Base-by-base conservation (phyloP, 176 grass and related monocot species). In the Ananas comosus region DNA sequence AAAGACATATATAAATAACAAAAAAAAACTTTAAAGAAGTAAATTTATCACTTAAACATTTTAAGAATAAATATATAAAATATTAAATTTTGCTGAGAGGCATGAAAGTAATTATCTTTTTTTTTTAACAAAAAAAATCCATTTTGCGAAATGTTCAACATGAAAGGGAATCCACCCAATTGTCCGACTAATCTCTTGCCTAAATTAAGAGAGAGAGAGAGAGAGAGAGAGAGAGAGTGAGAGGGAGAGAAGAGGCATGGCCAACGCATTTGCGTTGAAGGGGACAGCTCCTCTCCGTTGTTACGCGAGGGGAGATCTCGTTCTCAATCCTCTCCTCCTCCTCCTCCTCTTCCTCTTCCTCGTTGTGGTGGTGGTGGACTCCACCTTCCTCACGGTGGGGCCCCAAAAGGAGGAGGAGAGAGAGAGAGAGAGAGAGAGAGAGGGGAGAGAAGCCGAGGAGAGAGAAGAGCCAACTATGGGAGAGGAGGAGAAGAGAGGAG, bases 281-380 rank as follows among this genome's bases (percentile, higher is more conserved):
- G 56, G 59, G 76, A 79, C 68, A 70, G 51, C 77, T 66, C n/a
- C 77, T 79, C 58, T 66, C 68, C 51, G 68, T 70, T 72, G 77
- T 79, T 68, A 72, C 77, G 68, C 77, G 77, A 72, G 65, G 49
- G 50, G 49, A 52, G 28, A 6, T 42, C 33, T 42, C 33, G 6
- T 42, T 42, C 33, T 42, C 33, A 42, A 42, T 42, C 33, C 33
- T 42, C 33, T 42, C 33, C 33, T 42, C 33, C 33, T 42, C 33
- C 33, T 42, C 33, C 3, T 33, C 29, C 56, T 8, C 16, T 2
- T 14, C 54, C 13, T 59, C 54, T 2, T 61, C 56, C 10, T 9
- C 56, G 1, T 22, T 6, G 9, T 10, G 13, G 17, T 7, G 0
- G 16, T 10, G 9, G 8, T 16, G 6, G 21, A 10, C 16, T 19